A percentile compares a stretch with the other conserved stretches of the same genome.
phyloP scores from a whole-genome alignment of 768 basidiomycete species.

The Russula virescens region DNA sequence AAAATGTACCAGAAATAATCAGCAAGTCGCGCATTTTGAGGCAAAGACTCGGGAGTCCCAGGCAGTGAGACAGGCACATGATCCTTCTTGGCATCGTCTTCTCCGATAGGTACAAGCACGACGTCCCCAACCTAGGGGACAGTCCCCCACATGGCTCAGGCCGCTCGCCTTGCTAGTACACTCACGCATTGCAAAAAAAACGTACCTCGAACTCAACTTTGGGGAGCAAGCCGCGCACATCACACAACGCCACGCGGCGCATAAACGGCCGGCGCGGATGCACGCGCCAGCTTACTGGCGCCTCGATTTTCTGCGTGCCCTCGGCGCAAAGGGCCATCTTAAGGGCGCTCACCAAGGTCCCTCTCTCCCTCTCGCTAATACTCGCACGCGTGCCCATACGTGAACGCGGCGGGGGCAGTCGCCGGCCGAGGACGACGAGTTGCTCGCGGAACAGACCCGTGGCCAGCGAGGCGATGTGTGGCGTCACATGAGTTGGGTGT shows the following conservation, averaged over 20 bases:
- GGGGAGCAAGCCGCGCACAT: slow-evolving; percentile 5
- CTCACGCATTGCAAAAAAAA: neutral
- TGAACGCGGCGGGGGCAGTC: slow-evolving; percentile 25
- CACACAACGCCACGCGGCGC: slow-evolving; percentile 6
- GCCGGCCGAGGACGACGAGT: slow-evolving; percentile 49
- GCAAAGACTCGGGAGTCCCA: slow-evolving; percentile 32
- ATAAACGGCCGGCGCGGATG: slow-evolving; percentile 18
- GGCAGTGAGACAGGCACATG: slow-evolving; percentile 35
- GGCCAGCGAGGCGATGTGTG: slow-evolving; percentile 48
- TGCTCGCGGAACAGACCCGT: slow-evolving; percentile 48
- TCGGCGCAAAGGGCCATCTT: slow-evolving; percentile 14
- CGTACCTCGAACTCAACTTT: slow-evolving; percentile 9
- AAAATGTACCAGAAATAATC: slow-evolving; percentile 58
- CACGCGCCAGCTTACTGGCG: slow-evolving; percentile 10
- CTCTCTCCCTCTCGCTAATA: neutral
- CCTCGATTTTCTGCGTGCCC: slow-evolving; percentile 13
- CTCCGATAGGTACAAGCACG: slow-evolving; percentile 44
- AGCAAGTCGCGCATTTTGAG: slow-evolving; percentile 38
- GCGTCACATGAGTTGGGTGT: slow-evolving; percentile 57
- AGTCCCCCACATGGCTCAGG: slow-evolving; percentile 5
- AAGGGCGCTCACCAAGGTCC: neutral
- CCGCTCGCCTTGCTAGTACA: neutral
- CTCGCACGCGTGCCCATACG: neutral
- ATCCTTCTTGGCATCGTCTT: slow-evolving; percentile 28
- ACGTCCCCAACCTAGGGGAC: slow-evolving; percentile 57